A percentile compares a stretch with the other conserved stretches of the same genome.
Conservation (phyloP, 106 monocot species). For the Acorus gramineus region DNA sequence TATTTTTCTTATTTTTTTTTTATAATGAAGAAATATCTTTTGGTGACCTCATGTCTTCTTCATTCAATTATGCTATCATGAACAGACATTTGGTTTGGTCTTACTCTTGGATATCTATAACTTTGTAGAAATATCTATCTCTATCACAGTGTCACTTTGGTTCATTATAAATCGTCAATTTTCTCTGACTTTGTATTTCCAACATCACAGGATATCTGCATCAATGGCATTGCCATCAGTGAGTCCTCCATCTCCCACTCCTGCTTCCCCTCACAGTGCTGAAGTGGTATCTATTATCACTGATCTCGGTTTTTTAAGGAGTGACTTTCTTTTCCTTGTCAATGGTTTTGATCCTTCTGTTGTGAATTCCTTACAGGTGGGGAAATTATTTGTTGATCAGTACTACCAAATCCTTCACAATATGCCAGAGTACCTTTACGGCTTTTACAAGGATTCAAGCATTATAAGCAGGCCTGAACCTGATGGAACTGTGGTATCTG, state of each 20-base stretch:
- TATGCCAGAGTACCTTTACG: constrained; percentile 41
- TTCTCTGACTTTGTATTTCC: no score
- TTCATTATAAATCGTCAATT: no score
- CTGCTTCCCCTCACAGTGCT: constrained; percentile 22
- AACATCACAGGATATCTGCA: constrained; percentile 8
- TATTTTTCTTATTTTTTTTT: no score
- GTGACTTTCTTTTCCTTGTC: background rate
- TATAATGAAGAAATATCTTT: no score
- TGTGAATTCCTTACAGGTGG: constrained; percentile 31
- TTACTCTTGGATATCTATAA: no score
- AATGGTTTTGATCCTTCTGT: background rate
- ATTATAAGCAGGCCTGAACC: constrained; percentile 50
- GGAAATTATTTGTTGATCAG: constrained; percentile 66
- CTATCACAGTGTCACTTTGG: no score
- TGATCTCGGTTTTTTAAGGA: background rate
- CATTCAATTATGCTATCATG: no score
- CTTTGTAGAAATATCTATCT: no score
- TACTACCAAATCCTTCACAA: constrained; percentile 60
- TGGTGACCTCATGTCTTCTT: no score
- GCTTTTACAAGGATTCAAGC: constrained; percentile 74
- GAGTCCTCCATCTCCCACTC: constrained; percentile 5
- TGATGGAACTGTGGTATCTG: constrained; percentile 42
- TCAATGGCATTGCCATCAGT: constrained; percentile 37
- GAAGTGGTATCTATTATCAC: constrained; percentile 39
- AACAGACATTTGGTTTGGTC: no score